Conservation (phyloP, 331 rosid genomes). For the Cydonia oblonga region DNA sequence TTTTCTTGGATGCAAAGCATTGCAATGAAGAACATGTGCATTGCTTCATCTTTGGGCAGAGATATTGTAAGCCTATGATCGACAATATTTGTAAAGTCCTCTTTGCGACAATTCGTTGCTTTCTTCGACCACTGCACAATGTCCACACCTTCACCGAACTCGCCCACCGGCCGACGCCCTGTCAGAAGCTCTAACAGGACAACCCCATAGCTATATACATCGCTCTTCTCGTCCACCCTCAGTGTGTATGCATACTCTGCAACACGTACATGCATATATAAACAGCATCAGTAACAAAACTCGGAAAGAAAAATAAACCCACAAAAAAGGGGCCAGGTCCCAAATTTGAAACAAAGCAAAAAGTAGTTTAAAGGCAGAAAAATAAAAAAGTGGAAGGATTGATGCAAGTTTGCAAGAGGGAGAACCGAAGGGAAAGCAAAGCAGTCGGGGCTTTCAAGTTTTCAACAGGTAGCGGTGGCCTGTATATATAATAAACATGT, state of each 20-base stretch:
- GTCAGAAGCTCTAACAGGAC: constrained; percentile 68
- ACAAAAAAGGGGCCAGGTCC: neutral
- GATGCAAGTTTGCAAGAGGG: neutral
- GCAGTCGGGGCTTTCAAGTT: neutral
- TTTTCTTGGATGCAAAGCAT: constrained; percentile 59
- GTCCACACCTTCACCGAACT: constrained; percentile 67
- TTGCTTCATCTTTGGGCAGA: constrained; percentile 52
- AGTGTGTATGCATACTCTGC: constrained; percentile 84
- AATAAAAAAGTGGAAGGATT: neutral
- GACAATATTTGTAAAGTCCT: constrained; percentile 30
- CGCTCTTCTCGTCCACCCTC: constrained; percentile 75
- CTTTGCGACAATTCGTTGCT: constrained; percentile 33
- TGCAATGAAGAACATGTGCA: constrained; percentile 66
- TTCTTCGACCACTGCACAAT: constrained; percentile 73
- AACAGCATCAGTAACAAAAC: neutral
- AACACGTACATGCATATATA: neutral
- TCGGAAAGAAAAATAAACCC: neutral
- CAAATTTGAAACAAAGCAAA: neutral
- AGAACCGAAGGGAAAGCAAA: neutral
- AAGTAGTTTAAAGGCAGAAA: neutral
- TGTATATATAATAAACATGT: neutral
- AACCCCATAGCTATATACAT: constrained; percentile 75
- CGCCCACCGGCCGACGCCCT: constrained; percentile 63
- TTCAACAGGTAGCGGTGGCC: neutral
- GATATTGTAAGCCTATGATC: constrained; percentile 30